Conservation (phyloP, 768 basidiomycete species). For the Lactarius indigo region DNA sequence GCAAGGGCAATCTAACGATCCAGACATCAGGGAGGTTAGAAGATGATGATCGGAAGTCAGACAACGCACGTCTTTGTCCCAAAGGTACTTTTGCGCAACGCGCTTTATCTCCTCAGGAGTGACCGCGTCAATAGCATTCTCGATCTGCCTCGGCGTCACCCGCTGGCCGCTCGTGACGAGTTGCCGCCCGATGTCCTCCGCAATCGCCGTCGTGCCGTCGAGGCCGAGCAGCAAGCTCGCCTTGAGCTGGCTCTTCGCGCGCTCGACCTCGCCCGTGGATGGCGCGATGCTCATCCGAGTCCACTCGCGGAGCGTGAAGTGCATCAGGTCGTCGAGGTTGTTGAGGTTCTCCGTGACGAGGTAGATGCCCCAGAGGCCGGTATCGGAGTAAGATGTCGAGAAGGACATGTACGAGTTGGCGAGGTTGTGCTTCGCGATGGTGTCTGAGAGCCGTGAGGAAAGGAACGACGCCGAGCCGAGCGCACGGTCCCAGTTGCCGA, state of each 20-base stretch:
- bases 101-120: slow-evolving; percentile 85
- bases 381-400: slow-evolving; percentile 98
- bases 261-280: slow-evolving; percentile 66
- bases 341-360: slow-evolving; percentile 90
- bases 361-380: slow-evolving; percentile 99
- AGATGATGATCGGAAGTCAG: not conserved
- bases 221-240: slow-evolving; percentile 85
- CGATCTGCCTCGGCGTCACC: slow-evolving; percentile 90
- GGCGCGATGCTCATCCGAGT: slow-evolving; percentile 89
- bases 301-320: slow-evolving; percentile 96
- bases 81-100: slow-evolving; percentile 93
- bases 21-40: not conserved
- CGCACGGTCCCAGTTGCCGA: slow-evolving; percentile 99
- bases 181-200: slow-evolving; percentile 98
- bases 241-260: slow-evolving; percentile 98
- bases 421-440: slow-evolving; percentile 89
- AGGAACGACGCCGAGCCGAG: slow-evolving; percentile 87
- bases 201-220: slow-evolving; percentile 94
- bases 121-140: slow-evolving; percentile 88
- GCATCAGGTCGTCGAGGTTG: slow-evolving; percentile 89
- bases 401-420: slow-evolving; percentile 99
- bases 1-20: slow-evolving; percentile 68
- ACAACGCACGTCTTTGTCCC: slow-evolving; percentile 85
- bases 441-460: slow-evolving; percentile 87
- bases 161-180: slow-evolving; percentile 91